Evolutionary conservation across 2,329 filamentous ascomycete genomes (phyloP), one percentile per base, ranked within the genome.

Genomic region (Cercospora sp.): DNA sequence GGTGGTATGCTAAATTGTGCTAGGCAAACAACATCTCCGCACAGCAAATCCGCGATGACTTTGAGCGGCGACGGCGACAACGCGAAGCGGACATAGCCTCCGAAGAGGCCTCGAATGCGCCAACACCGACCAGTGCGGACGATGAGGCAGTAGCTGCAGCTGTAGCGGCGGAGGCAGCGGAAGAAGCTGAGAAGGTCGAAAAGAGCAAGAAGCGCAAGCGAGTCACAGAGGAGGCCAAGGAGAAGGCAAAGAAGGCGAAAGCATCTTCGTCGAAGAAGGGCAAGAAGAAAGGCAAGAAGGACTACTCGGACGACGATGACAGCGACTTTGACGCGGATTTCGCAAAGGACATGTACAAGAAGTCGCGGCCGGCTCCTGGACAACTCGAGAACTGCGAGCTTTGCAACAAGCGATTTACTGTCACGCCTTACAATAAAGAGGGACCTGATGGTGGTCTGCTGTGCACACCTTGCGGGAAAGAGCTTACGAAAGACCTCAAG

Each of bases 341-440:
- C 30, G 81, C 80, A 5, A 75, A 78, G 61, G 82, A 85, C 63
- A 85, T 88, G 80, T 84, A 86, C 77, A 83, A 85, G 73, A 88
- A 87, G 73, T 74, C 80, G 13, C 82, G 82, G 34, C 89, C 89
- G 1, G 78, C 90, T n/a, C 91, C 93, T 1, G 93, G 92, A 2
- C 94, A 98, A 79, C 87, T 94, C 76, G 93, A 91, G 71, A 94
- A 97, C 72, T 98, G 94, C 77, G 93, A 91, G 70, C 82, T 89
- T 3, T 98, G 94, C 79, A 85, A 86, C 53, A 97, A 95, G 78
- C 89, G 93, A 43, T 98, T 98, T 77, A 97, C 93, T 0, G 94
- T 98, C 55, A 97, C 94, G 0, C 87, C 92, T 0, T 97, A 97
- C 81, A 93, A 91, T 70, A 90, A 93, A 72, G 87, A 89, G 30